Evolutionary conservation across 257 asterid genomes (phyloP).

Genomic region (Thymus quinquecostatus): DNA sequence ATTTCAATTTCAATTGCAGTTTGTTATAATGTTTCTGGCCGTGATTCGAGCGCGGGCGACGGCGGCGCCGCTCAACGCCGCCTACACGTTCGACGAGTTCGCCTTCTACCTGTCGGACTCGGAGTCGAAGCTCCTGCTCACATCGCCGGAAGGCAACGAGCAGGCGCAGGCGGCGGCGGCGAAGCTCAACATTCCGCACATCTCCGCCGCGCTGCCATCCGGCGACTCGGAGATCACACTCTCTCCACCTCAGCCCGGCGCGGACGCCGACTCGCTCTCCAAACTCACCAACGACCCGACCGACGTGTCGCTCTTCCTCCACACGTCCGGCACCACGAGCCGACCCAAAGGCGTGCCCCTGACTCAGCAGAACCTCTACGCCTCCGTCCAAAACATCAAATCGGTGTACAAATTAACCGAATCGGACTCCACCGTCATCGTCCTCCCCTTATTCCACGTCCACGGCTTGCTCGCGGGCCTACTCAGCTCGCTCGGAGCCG

Average conservation of each 20-base stretch:
- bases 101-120: slow-evolving; percentile 91
- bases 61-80: slow-evolving; percentile 95
- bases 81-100: slow-evolving; percentile 96
- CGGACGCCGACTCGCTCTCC: slow-evolving; percentile 41
- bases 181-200: slow-evolving; percentile 72
- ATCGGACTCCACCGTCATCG: slow-evolving; percentile 86
- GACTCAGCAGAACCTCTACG: slow-evolving; percentile 75
- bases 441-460: slow-evolving; percentile 89
- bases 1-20: slow-evolving; percentile 51
- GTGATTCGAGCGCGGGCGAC: slow-evolving; percentile 86
- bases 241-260: slow-evolving; percentile 45
- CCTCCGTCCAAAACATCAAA: slow-evolving; percentile 74
- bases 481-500: slow-evolving; percentile 83
- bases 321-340: slow-evolving; percentile 99
- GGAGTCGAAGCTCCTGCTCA: slow-evolving; percentile 71
- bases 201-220: slow-evolving; percentile 55
- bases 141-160: slow-evolving; percentile 80
- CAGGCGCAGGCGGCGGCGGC: slow-evolving; percentile 91
- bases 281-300: slow-evolving; percentile 65
- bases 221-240: slow-evolving; percentile 51
- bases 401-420: slow-evolving; percentile 73
- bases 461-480: slow-evolving; percentile 90
- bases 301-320: slow-evolving; percentile 88
- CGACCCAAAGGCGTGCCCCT: slow-evolving; percentile 97
- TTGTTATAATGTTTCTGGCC: slow-evolving; percentile 75